A percentile compares a stretch with the other conserved stretches of the same genome.
Conservation (phyloP, 352 stramenopile species). For the Phytophthora multivora region DNA sequence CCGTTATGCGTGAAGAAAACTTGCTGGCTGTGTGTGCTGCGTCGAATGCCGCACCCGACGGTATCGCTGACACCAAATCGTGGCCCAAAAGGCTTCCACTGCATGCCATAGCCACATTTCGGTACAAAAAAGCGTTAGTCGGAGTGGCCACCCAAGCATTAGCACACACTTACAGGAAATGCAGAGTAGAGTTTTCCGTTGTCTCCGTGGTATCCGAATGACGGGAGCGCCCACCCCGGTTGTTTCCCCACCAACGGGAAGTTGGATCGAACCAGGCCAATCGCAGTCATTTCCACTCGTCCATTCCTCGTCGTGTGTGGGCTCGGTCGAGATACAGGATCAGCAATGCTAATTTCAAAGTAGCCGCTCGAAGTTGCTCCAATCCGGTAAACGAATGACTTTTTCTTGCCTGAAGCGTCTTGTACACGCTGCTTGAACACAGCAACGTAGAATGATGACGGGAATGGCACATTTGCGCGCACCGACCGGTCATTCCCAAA, state of each 20-base stretch:
- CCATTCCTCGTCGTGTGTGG: slow-evolving; percentile 16
- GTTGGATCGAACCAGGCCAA: slow-evolving; percentile 52
- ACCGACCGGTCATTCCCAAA: slow-evolving; percentile 72
- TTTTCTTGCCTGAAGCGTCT: slow-evolving; percentile 1
- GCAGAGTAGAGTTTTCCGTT: slow-evolving; percentile 69
- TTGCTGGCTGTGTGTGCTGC: slow-evolving; percentile 29
- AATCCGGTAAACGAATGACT: slow-evolving; percentile 44
- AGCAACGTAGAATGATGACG: slow-evolving; percentile 52
- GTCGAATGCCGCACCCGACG: slow-evolving; percentile 69
- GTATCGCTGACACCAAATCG: slow-evolving; percentile 68
- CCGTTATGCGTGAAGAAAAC: slow-evolving; percentile 81
- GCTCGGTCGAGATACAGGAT: slow-evolving; percentile 18
- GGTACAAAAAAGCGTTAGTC: too few species aligned
- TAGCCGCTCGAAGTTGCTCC: slow-evolving; percentile 65
- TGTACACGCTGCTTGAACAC: slow-evolving; percentile 44
- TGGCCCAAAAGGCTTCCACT: slow-evolving; percentile 55
- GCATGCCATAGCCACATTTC: not conserved
- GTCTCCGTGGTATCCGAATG: slow-evolving; percentile 83
- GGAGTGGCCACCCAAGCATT: not conserved
- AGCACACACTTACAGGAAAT: slow-evolving; percentile 38
- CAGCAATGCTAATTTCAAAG: slow-evolving; percentile 73
- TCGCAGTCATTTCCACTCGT: slow-evolving; percentile 54
- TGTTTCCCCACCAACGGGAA: slow-evolving; percentile 71
- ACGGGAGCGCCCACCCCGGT: slow-evolving; percentile 66
- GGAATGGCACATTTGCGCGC: slow-evolving; percentile 70